Conservation (phyloP, 805 yeast species). For the Nakazawaea molendinolei region DNA sequence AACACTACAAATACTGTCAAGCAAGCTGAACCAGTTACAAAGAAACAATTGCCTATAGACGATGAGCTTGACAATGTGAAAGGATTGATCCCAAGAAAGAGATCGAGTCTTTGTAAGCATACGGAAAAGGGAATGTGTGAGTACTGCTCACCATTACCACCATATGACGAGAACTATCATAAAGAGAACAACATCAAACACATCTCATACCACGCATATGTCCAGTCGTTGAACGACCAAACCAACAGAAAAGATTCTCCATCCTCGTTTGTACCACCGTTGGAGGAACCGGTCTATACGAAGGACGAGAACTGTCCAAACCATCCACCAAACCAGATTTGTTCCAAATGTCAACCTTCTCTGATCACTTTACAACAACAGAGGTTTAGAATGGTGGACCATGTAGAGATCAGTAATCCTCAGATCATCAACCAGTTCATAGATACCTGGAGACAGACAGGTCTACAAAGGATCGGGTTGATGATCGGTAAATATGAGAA, state of each 20-base stretch:
- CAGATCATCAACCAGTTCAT: conserved; percentile 74
- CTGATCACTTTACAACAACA: conserved; percentile 91
- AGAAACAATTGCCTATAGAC: conserved; percentile 60
- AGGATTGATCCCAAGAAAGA: conserved; percentile 67
- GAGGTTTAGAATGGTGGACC: conserved; percentile 92
- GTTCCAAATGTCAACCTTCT: conserved; percentile 95
- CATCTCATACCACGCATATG: conserved; percentile 76
- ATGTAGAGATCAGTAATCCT: conserved; percentile 81
- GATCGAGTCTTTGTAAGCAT: conserved; percentile 69
- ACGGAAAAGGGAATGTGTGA: conserved; percentile 97
- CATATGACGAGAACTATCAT: conserved; percentile 81
- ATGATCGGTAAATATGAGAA: conserved; percentile 75
- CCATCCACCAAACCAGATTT: conserved; percentile 86
- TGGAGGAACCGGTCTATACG: conserved; percentile 61
- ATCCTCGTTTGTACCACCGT: conserved; percentile 74
- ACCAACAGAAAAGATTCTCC: conserved; percentile 53
- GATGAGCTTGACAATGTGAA: conserved; percentile 51
- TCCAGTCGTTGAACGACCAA: conserved; percentile 62
- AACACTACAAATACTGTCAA: not conserved
- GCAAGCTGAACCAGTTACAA: not conserved
- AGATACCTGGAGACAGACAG: conserved; percentile 87
- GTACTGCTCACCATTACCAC: conserved; percentile 91
- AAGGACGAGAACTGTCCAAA: conserved; percentile 70
- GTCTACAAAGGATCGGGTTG: conserved; percentile 80
- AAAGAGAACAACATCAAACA: conserved; percentile 78